Evolutionary conservation across 257 asterid species (phyloP).

Genomic region (Scutellaria galericulata): DNA sequence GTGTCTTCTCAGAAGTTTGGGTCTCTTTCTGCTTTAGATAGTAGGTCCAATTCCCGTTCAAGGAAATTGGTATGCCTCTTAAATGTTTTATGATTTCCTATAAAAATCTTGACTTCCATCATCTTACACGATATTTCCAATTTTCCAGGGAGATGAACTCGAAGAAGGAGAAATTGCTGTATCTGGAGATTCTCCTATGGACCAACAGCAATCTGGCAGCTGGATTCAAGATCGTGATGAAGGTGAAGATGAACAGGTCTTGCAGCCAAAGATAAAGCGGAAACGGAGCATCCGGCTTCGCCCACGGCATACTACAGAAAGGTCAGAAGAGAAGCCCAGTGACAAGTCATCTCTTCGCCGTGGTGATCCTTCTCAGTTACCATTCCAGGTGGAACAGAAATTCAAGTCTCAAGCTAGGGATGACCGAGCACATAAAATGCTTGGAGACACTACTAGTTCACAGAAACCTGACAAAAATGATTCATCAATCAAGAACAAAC

Average conservation of each 20-base stretch:
- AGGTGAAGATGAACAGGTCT: slow-evolving; percentile 97
- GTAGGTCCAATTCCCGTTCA: slow-evolving; percentile 82
- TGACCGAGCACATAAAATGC: slow-evolving; percentile 55
- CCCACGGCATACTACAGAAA: slow-evolving; percentile 72
- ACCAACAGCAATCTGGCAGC: slow-evolving; percentile 96
- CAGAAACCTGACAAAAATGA: slow-evolving; percentile 58
- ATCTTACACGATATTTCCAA: slow-evolving; percentile 27
- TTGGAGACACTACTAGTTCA: slow-evolving; percentile 58
- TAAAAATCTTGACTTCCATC: slow-evolving; percentile 1
- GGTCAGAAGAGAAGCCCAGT: slow-evolving; percentile 60
- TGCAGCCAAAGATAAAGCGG: slow-evolving; percentile 92
- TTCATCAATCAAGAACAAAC: slow-evolving; percentile 58
- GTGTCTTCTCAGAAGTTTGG: slow-evolving; percentile 97
- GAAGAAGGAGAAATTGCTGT: slow-evolving; percentile 97
- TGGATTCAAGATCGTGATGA: slow-evolving; percentile 97
- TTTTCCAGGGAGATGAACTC: slow-evolving; percentile 74
- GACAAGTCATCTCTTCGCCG: slow-evolving; percentile 67
- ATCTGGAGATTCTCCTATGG: slow-evolving; percentile 89
- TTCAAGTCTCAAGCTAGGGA: slow-evolving; percentile 59
- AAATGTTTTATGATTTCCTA: slow-evolving; percentile 16
- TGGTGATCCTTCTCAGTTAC: slow-evolving; percentile 64
- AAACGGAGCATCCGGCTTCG: slow-evolving; percentile 91
- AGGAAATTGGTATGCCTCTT: slow-evolving; percentile 65
- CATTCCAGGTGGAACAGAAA: slow-evolving; percentile 66
- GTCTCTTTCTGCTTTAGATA: slow-evolving; percentile 92